Evolutionary conservation across 805 yeast genomes (phyloP), one percentile per base, ranked within the genome.

Genomic region (Candida argentea): DNA sequence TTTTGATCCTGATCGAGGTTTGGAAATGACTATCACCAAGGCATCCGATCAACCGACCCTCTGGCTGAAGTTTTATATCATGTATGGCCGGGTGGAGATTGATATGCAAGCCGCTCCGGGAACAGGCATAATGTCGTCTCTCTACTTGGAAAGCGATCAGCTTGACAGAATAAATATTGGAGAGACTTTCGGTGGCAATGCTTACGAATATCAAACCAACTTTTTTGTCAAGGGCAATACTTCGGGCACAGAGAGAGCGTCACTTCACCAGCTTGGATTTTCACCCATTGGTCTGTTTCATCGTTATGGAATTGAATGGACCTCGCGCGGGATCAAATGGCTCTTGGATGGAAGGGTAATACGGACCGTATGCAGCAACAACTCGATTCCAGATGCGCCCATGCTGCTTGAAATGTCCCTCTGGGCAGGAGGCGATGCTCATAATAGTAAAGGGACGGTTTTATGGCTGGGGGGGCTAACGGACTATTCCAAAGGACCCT

Each of bases 371-470:
- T 24, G 14, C 7, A 31, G 35, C 3, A 40, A 35, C 10, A 27
- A 33, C 22, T 31, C 32, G 2, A 50, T 37, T 26, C 66, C 67
- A 6, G 14, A 32, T 3, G 45, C 59, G 9, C 67, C 67, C 22
- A 56, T 56, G 62, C 26, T 37, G 5, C 39, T 61, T 14, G 48
- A 47, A 29, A 32, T 58, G 14, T 55, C 64, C 34, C 34, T 59
- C 14, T 61, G 67, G 67, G 61, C 56, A 1, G 67, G 67, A 3
- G 65, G 67, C 1, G 66, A 59, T 28, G 40, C 38, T 7, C 28
- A 26, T 5, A 59, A 57, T 26, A 39, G 32, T 6, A 36, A 35
- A 4, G 67, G 66, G 5, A 61, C 67, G 3, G 48, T 59, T 11
- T 30, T 36, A 22, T 61, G 66, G 67, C 56, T 64, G 2, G 66